Percentiles rank a stretch among this genome's conserved stretches.
Conservation (phyloP, 2,329 filamentous ascomycete species). For the Ceratocystiopsis minuta region DNA sequence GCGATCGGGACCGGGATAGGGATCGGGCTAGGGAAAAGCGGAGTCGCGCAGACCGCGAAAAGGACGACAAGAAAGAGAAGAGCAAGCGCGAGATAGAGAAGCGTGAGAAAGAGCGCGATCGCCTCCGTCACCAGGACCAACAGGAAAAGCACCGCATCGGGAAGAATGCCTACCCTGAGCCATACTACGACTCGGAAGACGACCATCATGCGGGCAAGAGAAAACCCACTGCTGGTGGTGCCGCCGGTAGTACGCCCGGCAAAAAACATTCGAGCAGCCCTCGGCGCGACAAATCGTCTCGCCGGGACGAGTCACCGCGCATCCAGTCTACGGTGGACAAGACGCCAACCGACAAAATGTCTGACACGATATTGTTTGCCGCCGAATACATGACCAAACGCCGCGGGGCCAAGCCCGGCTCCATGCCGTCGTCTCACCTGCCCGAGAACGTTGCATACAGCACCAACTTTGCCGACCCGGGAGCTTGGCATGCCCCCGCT, state of each 20-base stretch:
- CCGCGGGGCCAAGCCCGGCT: constrained; percentile 7
- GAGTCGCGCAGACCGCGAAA: constrained; percentile 8
- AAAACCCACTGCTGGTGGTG: constrained; percentile 5
- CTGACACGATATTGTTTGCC: constrained; percentile 7
- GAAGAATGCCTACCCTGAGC: constrained; percentile 13
- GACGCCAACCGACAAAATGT: constrained; percentile 2
- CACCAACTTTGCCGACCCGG: constrained; percentile 8
- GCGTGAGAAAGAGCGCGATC: constrained; percentile 12
- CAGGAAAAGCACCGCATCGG: constrained; percentile 14
- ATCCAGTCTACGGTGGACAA: constrained; percentile 5
- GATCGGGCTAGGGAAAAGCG: constrained; percentile 8
- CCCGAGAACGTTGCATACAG: constrained; percentile 2
- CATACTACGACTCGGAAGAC: constrained; percentile 12
- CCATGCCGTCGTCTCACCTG: background rate
- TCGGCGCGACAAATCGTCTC: constrained; percentile 9
- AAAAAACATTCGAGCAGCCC: constrained; percentile 14
- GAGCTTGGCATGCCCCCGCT: constrained; percentile 2
- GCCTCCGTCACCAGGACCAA: constrained; percentile 11
- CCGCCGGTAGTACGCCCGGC: constrained; percentile 7
- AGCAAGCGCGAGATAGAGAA: constrained; percentile 15
- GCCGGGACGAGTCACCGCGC: constrained; percentile 4
- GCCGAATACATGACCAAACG: constrained; percentile 10
- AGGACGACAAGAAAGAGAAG: constrained; percentile 19
- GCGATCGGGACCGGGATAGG: constrained; percentile 14
- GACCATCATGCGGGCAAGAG: constrained; percentile 11